These are phyloP conservation scores for Schizophyllum commune DNA, from an alignment of 1,284 basidiomycete genomes.

Conservation along the genomic window DNA sequence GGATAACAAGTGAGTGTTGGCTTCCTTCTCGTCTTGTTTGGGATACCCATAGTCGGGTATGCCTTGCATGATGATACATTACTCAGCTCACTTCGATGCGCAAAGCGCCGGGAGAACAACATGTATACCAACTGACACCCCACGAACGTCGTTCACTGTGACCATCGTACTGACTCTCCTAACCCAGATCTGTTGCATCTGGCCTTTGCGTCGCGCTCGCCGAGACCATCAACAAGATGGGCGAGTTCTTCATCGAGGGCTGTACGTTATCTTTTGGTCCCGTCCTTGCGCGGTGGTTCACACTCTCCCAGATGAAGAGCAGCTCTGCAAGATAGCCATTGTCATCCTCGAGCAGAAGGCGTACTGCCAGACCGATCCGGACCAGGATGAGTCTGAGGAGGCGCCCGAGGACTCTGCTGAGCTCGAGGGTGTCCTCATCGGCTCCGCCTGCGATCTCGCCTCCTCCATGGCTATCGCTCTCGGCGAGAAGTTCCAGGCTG, in stretches of 20 bases:
- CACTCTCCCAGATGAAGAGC: slow-evolving; percentile 58
- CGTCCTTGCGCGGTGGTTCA: background rate
- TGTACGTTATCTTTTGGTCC: slow-evolving; percentile 33
- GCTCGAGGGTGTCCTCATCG: slow-evolving; percentile 94
- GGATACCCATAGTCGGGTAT: background rate
- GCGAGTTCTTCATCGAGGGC: slow-evolving; percentile 71
- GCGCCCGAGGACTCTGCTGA: slow-evolving; percentile 85
- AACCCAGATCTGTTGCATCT: slow-evolving; percentile 75
- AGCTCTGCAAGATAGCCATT: slow-evolving; percentile 71
- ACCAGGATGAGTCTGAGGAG: slow-evolving; percentile 83
- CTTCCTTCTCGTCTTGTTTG: slow-evolving; percentile 3
- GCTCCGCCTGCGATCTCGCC: slow-evolving; percentile 92
- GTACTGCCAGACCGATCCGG: slow-evolving; percentile 93
- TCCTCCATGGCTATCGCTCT: slow-evolving; percentile 84
- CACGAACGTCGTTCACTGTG: slow-evolving; percentile 3
- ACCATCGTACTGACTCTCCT: slow-evolving; percentile 15
- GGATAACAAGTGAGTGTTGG: slow-evolving; percentile 87
- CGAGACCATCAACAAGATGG: slow-evolving; percentile 87
- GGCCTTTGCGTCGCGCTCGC: slow-evolving; percentile 82
- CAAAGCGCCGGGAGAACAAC: slow-evolving; percentile 50
- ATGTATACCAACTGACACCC: slow-evolving; percentile 17
- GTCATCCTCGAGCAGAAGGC: slow-evolving; percentile 90
- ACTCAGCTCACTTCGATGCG: slow-evolving; percentile 86
- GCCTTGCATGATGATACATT: slow-evolving; percentile 49
- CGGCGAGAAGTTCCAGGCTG: slow-evolving; percentile 79